phyloP scores from a whole-genome alignment of 202 grass and related monocot genomes.

The Panicum virgatum region DNA sequence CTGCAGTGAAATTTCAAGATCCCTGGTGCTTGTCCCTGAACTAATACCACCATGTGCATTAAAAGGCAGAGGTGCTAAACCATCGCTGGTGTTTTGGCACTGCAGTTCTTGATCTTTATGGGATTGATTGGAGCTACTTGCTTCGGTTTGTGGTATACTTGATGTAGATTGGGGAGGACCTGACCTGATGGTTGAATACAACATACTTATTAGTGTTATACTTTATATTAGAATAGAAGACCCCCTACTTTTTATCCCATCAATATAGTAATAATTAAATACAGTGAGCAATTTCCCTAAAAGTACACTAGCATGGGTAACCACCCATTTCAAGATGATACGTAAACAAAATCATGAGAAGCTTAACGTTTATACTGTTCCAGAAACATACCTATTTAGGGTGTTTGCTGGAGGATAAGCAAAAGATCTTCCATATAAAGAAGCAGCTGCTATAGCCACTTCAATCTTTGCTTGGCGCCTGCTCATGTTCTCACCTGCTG shows the following conservation, averaged over 20 bases:
- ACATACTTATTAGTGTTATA: not conserved
- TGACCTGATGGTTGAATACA: slow-evolving; percentile 48
- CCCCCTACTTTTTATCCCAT: not conserved
- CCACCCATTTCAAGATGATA: not conserved
- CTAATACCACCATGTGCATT: slow-evolving; percentile 22
- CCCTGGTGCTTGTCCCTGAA: slow-evolving; percentile 20
- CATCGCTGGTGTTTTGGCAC: slow-evolving; percentile 4
- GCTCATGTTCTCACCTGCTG: slow-evolving; percentile 50
- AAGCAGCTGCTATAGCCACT: slow-evolving; percentile 71
- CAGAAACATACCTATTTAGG: slow-evolving; percentile 49
- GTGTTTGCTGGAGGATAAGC: slow-evolving; percentile 49
- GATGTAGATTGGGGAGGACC: slow-evolving; percentile 41
- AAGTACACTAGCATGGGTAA: slow-evolving; percentile 2
- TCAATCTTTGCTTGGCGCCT: slow-evolving; percentile 59
- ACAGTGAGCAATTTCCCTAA: not conserved
- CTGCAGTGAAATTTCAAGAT: slow-evolving; percentile 47
- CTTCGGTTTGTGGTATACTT: slow-evolving; percentile 42
- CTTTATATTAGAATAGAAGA: not conserved
- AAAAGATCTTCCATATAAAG: slow-evolving; percentile 81
- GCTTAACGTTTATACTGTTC: not conserved
- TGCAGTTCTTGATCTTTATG: slow-evolving; percentile 14
- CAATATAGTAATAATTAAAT: slow-evolving; percentile 6
- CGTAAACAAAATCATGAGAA: slow-evolving; percentile 10
- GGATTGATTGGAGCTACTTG: slow-evolving; percentile 50
- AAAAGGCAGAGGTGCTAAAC: slow-evolving; percentile 40